These are phyloP conservation scores for Dorcoceras hygrometricum DNA, from an alignment of 257 asterid genomes.

Conservation along the genomic window DNA sequence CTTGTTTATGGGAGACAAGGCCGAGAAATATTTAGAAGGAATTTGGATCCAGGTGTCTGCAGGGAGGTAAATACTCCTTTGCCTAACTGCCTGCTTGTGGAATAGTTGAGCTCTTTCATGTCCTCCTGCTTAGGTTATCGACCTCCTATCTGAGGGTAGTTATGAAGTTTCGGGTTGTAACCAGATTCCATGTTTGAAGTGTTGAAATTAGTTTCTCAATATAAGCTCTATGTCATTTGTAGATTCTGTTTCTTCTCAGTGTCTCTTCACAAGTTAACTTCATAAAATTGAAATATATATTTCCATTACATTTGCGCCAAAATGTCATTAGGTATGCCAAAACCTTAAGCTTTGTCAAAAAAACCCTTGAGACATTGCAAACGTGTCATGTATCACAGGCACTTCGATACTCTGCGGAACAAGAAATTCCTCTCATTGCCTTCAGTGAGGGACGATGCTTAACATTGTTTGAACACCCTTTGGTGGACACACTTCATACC, in stretches of 20 bases:
- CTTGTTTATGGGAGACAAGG: conserved; percentile 96
- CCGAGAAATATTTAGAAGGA: conserved; percentile 77
- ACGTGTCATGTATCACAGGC: conserved; percentile 51
- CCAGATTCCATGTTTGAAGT: background rate
- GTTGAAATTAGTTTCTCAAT: background rate
- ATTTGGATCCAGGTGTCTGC: conserved; percentile 70
- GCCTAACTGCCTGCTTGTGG: conserved; percentile 10
- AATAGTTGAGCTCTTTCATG: background rate
- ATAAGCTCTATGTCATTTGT: too few species aligned
- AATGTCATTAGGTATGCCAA: background rate
- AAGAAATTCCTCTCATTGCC: conserved; percentile 79
- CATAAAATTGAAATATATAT: too few species aligned
- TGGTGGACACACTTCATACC: conserved; percentile 85
- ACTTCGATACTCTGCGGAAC: conserved; percentile 68
- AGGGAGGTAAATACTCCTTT: conserved; percentile 56
- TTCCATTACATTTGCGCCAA: background rate
- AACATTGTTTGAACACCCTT: conserved; percentile 87
- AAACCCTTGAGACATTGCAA: conserved; percentile 10
- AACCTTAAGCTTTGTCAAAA: too few species aligned
- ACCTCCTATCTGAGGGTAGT: background rate
- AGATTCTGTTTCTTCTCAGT: too few species aligned
- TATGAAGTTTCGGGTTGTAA: background rate
- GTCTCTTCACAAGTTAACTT: too few species aligned
- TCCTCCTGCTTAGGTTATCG: conserved; percentile 3
- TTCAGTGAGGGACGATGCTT: conserved; percentile 77